Evolutionary conservation across 805 yeast species (phyloP), one percentile per base, ranked within the genome.

Genomic region (Nakazawaea peltata): DNA sequence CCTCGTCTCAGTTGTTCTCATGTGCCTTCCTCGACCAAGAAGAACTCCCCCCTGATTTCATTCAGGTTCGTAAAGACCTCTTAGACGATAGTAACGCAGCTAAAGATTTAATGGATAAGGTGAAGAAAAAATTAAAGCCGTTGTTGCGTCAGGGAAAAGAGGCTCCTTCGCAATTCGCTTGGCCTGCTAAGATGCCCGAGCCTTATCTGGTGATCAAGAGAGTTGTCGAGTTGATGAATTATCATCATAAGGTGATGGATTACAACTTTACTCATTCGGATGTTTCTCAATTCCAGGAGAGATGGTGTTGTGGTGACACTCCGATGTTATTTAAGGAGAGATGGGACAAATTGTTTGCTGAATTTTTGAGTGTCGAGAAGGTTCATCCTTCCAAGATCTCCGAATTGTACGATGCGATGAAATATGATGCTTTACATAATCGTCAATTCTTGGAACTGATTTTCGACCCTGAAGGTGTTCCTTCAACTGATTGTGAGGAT

Each of bases 101-200:
- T 2, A 92, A 92, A 53, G 97, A 86, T 54, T 66, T 86, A 33
- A 92, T 90, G 97, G 99, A 92, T 52, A 84, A 87, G 51, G 99
- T 92, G 26, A 92, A 92, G 59, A 92, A 92, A 74, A 86, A 88
- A 65, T 69, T 92, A 51, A 92, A 92, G 59, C 97, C 97, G 1
- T 65, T 92, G 50, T 65, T 92, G 35, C 74, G 99, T 59, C 92
- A 88, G 57, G 98, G 98, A 2, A 84, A 86, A 37, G 95, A 86
- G 48, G 96, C 97, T 0, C 97, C 98, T 13, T 83, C 94, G 1
- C 96, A 92, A 52, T 92, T 92, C 57, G 84, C 98, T 0, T 92
- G 99, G 99, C 98, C 99, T 1, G 84, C 92, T 14, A 86, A 86
- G 53, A 87, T 92, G 84, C 97, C 98, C 0, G 94, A 92, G 53